Base-by-base conservation (phyloP, 2,329 filamentous ascomycete species). In the Emergomyces orientalis region DNA sequence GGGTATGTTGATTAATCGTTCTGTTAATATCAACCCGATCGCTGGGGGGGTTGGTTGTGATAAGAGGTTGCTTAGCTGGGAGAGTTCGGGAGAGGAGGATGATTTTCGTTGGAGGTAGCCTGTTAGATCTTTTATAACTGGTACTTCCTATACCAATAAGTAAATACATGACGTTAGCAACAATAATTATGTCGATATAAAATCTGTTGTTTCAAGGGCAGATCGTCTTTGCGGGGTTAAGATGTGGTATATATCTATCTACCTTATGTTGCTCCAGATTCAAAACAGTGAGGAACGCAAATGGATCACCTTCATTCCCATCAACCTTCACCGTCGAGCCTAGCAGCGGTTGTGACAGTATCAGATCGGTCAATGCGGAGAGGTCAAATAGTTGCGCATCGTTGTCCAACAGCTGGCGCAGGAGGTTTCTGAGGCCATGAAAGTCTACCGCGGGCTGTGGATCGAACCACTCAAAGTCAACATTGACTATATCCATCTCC, bases 381-480 rank as follows among this genome's bases (percentile, higher is more conserved):
- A 97, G 84, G 76, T 97, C 88, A 79, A 97, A 91, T 37, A 95
- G 81, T 64, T 88, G 83, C 56, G 88, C 84, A 77, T 99, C 94
- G 61, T 89, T 85, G 75, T 97, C 94, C 75, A 99, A 87, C 51
- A 99, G 85, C 76, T 99, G 94, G 64, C 93, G 89, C 64, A 97
- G 78, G 8, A 99, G 85, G 11, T 86, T 88, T 76, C 97, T 97
- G 69, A 95, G 84, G 63, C 94, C 94, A 77, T 97, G 93, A 76
- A 97, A 97, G 76, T 99, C 94, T 70, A 96, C 83, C 8, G 89
- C 86, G 1, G 89, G 82, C 70, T 94, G 88, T 66, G 93, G 96
- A 77, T 97, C 95, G 80, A 97, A 99, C 89, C 91, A 97, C 79
- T 99, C 94, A 71, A 99, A 99, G 68, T 97, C 93, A 63, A 97